Base-by-base conservation (phyloP, 805 yeast species). In the Saccharomycopsis sp. region DNA sequence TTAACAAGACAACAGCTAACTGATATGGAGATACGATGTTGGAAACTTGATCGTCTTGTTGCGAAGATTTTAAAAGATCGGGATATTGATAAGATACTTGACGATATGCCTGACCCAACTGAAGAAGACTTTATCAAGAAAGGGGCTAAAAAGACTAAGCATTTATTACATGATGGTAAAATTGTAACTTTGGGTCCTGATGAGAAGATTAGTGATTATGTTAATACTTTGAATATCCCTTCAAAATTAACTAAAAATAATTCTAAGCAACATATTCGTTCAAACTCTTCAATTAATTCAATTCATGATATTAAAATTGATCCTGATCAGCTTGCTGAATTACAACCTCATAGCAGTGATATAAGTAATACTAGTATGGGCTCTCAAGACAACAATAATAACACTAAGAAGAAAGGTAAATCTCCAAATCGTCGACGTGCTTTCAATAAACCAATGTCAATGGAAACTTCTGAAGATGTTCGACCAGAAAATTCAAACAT, bases 1-100 rank as follows among this genome's bases (percentile, higher is more conserved):
- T 64, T 86, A 45, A 86, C 95, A 0, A 66, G 96, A 53, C 86
- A 83, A 3, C 82, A 85, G 63, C 64, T 86, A 52, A 85, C 95
- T 13, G 74, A 74, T 43, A 87, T 86, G 23, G 95, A 86, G 60
- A 71, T 67, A 42, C 61, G 77, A 39, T 73, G 74, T 4, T 59
- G 65, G 28, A 67, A 60, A 31, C 57, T 79, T 45, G 81, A 77
- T 56, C 51, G 54, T 8, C 51, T 77, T 8, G 53, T 78, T 6
- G 52, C 57, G 19, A 68, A 63, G 35, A 51, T 75, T 13, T 51
- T 71, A 4, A 83, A 75, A 3, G 68, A 68, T 32, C 67, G 63
- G 36, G 71, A 70, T 42, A 48, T 75, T n/a, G 75, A 75, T 29
- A 58, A 59, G 38, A 48, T 64, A 11, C 48, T 63, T n/a, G 47